Base-by-base conservation (phyloP, 169 alveolate genomes). In the Eimeria necatrix region DNA sequence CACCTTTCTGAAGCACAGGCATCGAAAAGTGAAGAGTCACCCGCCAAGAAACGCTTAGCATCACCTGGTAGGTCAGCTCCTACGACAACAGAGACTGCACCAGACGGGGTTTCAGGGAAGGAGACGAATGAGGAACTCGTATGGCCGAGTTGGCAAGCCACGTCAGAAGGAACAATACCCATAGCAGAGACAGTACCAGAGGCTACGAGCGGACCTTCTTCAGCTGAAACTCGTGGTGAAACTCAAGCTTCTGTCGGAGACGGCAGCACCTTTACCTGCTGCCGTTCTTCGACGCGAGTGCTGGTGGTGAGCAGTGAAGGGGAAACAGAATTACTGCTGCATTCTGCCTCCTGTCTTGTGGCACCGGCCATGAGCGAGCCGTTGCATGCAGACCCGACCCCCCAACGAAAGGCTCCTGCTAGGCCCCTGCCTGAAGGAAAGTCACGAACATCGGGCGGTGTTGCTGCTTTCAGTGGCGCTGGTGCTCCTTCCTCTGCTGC, bases 311-410 rank as follows among this genome's bases (percentile, higher is more conserved):
- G 51, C 81, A 60, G 81, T 41, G 92, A 60, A 32, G 92, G 92
- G 20, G 92, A 85, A 60, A 26, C 92, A 10, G 92, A 85, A 60
- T 24, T 85, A 78, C 14, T 85, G 60, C 80, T 85, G 51, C 92
- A 14, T 24, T 32, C 92, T 3, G 20, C 92, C 6, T 16, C 56
- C 16, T 56, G 92, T 48, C 81, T 85, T 20, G 76, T 85, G 48
- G 80, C 80, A 8, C 92, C 92, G 80, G 48, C 76, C 56, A 76
- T 85, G 4, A 85, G 80, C 48, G 92, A 85, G 64, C 92, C 92
- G 20, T 18, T 60, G 52, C 49, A 52, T 26, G 80, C 92, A 20
- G 92, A 85, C 16, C 80, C 92, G 49, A 85, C 92, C 48, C 92
- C 92, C 24, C 59, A 59, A 8, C 76, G 92, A 78, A 85, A 85